Base-by-base conservation (phyloP, 202 grass and related monocot species). In the Sporobolus alterniflorus region DNA sequence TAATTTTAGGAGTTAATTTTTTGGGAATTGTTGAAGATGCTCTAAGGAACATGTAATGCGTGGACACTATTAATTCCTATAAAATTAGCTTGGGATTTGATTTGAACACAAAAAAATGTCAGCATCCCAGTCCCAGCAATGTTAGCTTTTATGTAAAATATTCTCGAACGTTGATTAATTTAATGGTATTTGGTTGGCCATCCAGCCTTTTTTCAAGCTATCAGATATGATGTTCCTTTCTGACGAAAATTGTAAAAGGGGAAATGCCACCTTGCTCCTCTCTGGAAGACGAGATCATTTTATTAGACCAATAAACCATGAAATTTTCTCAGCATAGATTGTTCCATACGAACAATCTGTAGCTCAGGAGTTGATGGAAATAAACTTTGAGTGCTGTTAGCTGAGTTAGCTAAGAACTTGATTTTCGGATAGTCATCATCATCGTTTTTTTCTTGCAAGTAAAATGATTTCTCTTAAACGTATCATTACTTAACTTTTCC, bases 211-310 rank as follows among this genome's bases (percentile, higher is more conserved):
- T 50, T 6, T 78, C 12, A 48, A 22, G 57, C 43, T 64, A 65
- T 64, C 29, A 51, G 8, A 52, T 78, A 67, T 52, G 44, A 4
- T 77, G 39, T 78, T 50, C 29, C 30, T 67, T 78, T 78, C 0
- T 67, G 21, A 52, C 17, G 43, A 20, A 78, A 32, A 43, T 48
- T 78, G 18, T 50, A 14, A 78, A 65, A 7, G n/a, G 30, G 13
- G 36, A 16, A 67, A 40, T 25, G 18, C 16, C 20, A 26, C 44
- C 62, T 66, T 39, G 12, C 33, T 51, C 22, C 36, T 34, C 42
- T 31, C 30, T 64, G 20, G 20, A 65, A 36, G 43, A n/a, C n/a
- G n/a, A 46, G 26, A 47, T 49, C 43, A 78, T 36, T 49, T 78
- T 1, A 66, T 78, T n/a, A 51, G 75, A 36, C 21, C 3, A 39